Base-by-base conservation (phyloP, 2,329 filamentous ascomycete genomes). In the Calonectria hongkongensis region DNA sequence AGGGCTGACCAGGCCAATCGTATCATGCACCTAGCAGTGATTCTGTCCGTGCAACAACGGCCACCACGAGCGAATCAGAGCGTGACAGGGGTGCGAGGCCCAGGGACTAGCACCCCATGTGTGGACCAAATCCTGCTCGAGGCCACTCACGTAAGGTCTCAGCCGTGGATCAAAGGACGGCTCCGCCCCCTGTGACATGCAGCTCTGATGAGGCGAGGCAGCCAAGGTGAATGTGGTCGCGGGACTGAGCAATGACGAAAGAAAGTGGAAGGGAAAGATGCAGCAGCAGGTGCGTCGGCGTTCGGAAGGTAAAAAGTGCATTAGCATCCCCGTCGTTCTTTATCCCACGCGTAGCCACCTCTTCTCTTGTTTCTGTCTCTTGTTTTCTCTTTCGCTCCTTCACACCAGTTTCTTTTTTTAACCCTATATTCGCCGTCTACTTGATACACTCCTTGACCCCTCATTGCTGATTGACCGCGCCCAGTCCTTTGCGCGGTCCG, bases 41-140 rank as follows among this genome's bases (percentile, higher is more conserved):
- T 74, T 77, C 73, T 75, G 75, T 76, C 79, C 80, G 77, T 79
- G 77, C 63, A 78, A 82, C 75, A 80, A 67, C 68, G 80, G 78
- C 72, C 80, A 68, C 73, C 83, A 83, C 78, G 78, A 81, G 78
- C 79, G 77, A 81, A 81, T 81, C 79, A 80, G 51, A 28, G 54
- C 12, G 43, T 30, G 50, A n/a, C 70, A 60, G 48, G 56, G 56
- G 25, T 70, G 66, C 56, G 66, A 64, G 68, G 28, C 18, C 64
- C 72, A 66, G 73, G 68, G 78, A 75, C 25, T 70, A 68, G 63
- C 25, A 64, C 73, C 71, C 45, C 63, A 41, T 47, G 9, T 60
- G 78, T 79, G 77, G 77, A 69, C 50, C 62, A 27, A 67, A 63
- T 15, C 21, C 30, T 27, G 7, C 33, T 41, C 50, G 27, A 56